Percentiles rank a stretch among this genome's conserved stretches.
phyloP scores from a whole-genome alignment of 2,329 filamentous ascomycete genomes.

The Rhexocercosporidium sp. region DNA sequence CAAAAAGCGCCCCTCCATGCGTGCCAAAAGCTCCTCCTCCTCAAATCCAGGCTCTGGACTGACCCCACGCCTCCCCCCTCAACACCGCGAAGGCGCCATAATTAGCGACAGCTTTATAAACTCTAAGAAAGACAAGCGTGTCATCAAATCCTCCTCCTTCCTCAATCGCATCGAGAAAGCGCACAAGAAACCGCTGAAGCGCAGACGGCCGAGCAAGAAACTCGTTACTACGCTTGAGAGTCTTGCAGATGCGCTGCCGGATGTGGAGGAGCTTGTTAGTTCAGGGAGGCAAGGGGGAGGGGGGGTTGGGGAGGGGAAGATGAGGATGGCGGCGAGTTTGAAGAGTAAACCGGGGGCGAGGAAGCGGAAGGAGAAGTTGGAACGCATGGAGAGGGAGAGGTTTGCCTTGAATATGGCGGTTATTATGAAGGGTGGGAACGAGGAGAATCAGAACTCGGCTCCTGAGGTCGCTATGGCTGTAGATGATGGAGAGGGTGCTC shows the following conservation, averaged over 20 bases:
- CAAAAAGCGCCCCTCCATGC: constrained; percentile 61
- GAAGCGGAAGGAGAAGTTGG: constrained; percentile 81
- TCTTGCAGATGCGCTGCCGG: constrained; percentile 80
- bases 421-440: constrained; percentile 47
- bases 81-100: constrained; percentile 53
- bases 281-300: constrained; percentile 27
- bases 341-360: constrained; percentile 77
- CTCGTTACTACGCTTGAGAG: constrained; percentile 76
- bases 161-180: constrained; percentile 76
- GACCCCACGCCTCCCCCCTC: constrained; percentile 29
- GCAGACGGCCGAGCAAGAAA: constrained; percentile 75
- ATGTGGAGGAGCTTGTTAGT: constrained; percentile 48
- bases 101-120: constrained; percentile 66
- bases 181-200: constrained; percentile 60
- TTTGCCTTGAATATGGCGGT: constrained; percentile 85
- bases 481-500: constrained; percentile 26
- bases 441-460: not conserved
- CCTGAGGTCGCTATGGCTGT: constrained; percentile 5
- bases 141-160: constrained; percentile 81
- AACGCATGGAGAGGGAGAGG: constrained; percentile 79
- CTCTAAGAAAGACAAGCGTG: constrained; percentile 82
- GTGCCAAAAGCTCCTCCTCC: constrained; percentile 58
- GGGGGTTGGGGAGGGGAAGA: constrained; percentile 56
- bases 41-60: constrained; percentile 53
- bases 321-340: constrained; percentile 72